Percentiles rank a stretch among this genome's conserved stretches.
Evolutionary conservation across 352 stramenopile genomes (phyloP).

Genomic region (Aphanomyces euteiches): DNA sequence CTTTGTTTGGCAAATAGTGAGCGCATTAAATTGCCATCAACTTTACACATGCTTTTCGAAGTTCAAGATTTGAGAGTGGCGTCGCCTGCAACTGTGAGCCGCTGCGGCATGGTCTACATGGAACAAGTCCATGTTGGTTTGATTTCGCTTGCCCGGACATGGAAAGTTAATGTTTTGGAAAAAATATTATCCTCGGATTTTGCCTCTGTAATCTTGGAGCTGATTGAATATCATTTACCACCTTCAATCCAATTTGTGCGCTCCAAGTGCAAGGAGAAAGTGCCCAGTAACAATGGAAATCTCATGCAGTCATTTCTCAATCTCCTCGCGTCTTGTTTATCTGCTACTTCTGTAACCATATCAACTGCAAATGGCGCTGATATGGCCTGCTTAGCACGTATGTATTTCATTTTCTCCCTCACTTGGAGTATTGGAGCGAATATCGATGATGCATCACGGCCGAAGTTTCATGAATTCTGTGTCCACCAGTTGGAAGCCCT

Average conservation of each 20-base stretch:
- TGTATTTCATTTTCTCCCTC: constrained; percentile 87
- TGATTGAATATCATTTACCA: constrained; percentile 82
- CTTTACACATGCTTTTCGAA: constrained; percentile 92
- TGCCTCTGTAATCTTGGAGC: constrained; percentile 56
- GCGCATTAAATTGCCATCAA: constrained; percentile 81
- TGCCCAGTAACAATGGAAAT: constrained; percentile 85
- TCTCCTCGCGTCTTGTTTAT: constrained; percentile 69
- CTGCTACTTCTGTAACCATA: constrained; percentile 7
- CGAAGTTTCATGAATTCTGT: constrained; percentile 87
- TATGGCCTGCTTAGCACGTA: constrained; percentile 55
- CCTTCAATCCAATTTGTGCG: constrained; percentile 82
- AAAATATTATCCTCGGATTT: constrained; percentile 61
- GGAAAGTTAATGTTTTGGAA: constrained; percentile 70
- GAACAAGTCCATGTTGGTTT: constrained; percentile 84
- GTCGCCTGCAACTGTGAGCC: constrained; percentile 84
- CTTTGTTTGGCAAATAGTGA: constrained; percentile 83
- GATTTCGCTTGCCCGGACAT: constrained; percentile 65
- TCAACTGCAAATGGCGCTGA: constrained; percentile 43
- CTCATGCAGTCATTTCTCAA: constrained; percentile 87
- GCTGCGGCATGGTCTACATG: constrained; percentile 92
- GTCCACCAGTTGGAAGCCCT: constrained; percentile 59
- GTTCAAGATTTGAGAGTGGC: constrained; percentile 87
- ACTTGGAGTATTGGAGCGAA: constrained; percentile 86
- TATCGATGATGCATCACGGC: constrained; percentile 72
- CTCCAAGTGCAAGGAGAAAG: constrained; percentile 86